Base-by-base conservation (phyloP, 2,329 filamentous ascomycete species). In the Bipolaris victoriae region DNA sequence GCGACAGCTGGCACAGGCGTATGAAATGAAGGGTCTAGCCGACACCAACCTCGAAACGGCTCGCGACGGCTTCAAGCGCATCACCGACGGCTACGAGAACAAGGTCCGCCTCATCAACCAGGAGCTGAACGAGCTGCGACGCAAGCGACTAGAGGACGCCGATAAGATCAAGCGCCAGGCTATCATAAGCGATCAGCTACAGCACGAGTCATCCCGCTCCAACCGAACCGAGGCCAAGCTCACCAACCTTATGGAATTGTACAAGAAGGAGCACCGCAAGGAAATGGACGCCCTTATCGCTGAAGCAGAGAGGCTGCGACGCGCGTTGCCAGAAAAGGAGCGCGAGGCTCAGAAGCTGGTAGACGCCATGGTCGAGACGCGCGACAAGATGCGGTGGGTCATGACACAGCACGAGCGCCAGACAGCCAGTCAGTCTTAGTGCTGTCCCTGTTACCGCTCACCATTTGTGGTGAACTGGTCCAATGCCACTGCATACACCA, bases 351-450 rank as follows among this genome's bases (percentile, higher is more conserved):
- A 86, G 61, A 75, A 75, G 55, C 79, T 86, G 24, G 77, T 89
- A n/a, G 76, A 82, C 36, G 85, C 88, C 68, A 79, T 87, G 41
- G 81, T 82, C 63, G 80, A 84, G 65, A 83, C 85, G n/a, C 78
- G 90, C 49, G 81, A 86, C 61, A 86, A 91, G 78, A 82, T 93
- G 75, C 85, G 81, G 69, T 92, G 90, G 90, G 88, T 90, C 13
- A 81, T 92, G 62, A 66, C 70, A 6, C 71, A 74, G 49, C 64
- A 72, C 18, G 61, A 67, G 48, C 69, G 64, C 15, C 67, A 72
- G 41, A 52, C 41, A 39, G 52, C 45, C 33, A 49, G 20, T 31
- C 61, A 44, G 59, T 35, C 50, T 40, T 53, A 26, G 37, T 33
- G 7, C 43, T 33, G n/a, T 18, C n/a, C 26, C 20, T 16, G 10